Base-by-base conservation (phyloP, 371 early-diverging fungal genomes). In the Mortierella sp. region DNA sequence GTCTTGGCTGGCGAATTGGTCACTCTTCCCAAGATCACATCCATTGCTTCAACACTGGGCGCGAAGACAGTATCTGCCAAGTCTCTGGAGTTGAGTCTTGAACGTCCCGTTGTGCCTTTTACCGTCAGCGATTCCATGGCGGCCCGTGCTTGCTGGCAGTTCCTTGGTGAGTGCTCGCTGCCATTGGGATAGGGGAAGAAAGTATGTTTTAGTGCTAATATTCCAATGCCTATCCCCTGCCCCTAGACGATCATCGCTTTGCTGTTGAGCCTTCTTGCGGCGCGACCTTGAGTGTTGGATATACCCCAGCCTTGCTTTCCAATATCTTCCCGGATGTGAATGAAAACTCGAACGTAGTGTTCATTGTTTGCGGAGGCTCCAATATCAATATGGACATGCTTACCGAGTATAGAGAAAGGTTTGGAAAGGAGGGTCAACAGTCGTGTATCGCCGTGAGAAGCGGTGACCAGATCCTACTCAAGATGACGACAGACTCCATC, bases 91-190 rank as follows among this genome's bases (percentile, higher is more conserved):
- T 56, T 88, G 16, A 86, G 86, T 58, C 53, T 85, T 28, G 79
- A 81, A 2, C 88, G 86, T 60, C 86, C 86, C 1, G 88, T 88
- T 6, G 82, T 85, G 0, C 86, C 87, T 0, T 85, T 85, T 79
- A 85, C 85, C 14, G 88, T 88, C 5, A 84, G 86, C 41, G 88
- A 86, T 71, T 83, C 84, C 5, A 86, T 85, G 85, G 87, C 86
- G 16, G 83, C 85, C 0, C 79, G 83, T 56, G 84, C 87, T 9
- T 84, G 83, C 14, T 78, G 84, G 53, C 63, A 79, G 1, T 85
- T 88, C 78, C 80, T 86, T 56, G 86, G 88, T 86, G 79, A 63
- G 79, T 49, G 39, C 27, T 21, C 16, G 27, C 22, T 6, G 34
- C 34, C 4, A 34, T 7, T 34, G 7, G 4, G 34, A 4, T 34